phyloP scores from a whole-genome alignment of 1,284 basidiomycete species.

The Entoloma clypeatum region DNA sequence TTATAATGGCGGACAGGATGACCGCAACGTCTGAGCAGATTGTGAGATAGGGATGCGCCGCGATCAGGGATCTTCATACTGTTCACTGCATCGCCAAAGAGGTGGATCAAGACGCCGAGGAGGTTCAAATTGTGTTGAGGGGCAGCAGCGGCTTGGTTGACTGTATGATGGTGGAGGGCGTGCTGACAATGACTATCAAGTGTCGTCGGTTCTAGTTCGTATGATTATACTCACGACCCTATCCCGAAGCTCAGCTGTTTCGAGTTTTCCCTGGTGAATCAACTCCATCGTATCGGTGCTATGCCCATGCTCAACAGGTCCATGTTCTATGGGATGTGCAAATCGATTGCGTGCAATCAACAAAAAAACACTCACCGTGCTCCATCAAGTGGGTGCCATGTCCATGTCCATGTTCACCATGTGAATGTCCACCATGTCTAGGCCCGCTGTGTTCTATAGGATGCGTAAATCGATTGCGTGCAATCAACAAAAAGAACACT shows the following conservation, averaged over 20 bases:
- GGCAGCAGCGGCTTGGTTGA: conserved; percentile 30
- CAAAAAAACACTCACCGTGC: no score
- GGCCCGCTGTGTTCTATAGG: no score
- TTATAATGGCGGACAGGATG: conserved; percentile 41
- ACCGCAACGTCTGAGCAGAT: conserved; percentile 40
- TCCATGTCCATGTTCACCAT: conserved; percentile 11
- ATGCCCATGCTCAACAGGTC: no score
- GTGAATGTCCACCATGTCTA: no score
- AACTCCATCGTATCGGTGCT: no score
- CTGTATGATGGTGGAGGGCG: conserved; percentile 42
- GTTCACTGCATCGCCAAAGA: conserved; percentile 45
- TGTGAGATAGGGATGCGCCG: not conserved
- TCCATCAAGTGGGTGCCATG: conserved; percentile 13
- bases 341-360: no score
- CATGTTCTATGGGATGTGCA: no score
- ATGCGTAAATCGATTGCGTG: no score
- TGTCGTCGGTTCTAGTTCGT: not conserved
- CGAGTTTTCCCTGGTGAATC: conserved; percentile 7
- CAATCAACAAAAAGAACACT: not conserved
- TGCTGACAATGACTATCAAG: conserved; percentile 26
- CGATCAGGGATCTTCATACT: conserved; percentile 28
- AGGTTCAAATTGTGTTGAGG: conserved; percentile 39
- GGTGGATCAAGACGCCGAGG: conserved; percentile 41
- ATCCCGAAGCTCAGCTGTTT: conserved; percentile 19
- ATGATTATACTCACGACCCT: conserved; percentile 26